Evolutionary conservation across 2,329 filamentous ascomycete species (phyloP).

Genomic region (Aspergillus brasiliensis): DNA sequence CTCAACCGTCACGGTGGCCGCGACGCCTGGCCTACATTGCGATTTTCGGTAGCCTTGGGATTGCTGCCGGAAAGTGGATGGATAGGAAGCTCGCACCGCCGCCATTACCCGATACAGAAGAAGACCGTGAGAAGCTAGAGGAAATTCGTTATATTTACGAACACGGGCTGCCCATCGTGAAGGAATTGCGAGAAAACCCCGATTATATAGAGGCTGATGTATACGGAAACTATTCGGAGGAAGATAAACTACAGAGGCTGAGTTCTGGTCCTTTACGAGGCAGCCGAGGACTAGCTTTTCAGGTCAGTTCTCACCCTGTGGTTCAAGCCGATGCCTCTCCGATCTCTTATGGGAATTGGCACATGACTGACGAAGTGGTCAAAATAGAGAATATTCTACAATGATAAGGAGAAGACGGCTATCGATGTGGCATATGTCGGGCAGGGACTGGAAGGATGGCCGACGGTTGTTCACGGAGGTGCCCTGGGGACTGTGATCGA

Average conservation of each 20-base stretch:
- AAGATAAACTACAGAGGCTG: slow-evolving; percentile 37
- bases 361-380: slow-evolving; percentile 19
- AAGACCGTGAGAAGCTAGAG: slow-evolving; percentile 34
- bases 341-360: neutral
- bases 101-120: slow-evolving; percentile 35
- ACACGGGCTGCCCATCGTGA: slow-evolving; percentile 38
- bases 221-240: slow-evolving; percentile 39
- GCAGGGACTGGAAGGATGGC: slow-evolving; percentile 67
- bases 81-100: slow-evolving; percentile 28
- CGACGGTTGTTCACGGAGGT: slow-evolving; percentile 71
- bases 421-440: slow-evolving; percentile 70
- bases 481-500: slow-evolving; percentile 68
- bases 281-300: slow-evolving; percentile 42
- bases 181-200: slow-evolving; percentile 40
- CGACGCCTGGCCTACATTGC: slow-evolving; percentile 38
- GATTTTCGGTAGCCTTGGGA: slow-evolving; percentile 38
- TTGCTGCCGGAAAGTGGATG: slow-evolving; percentile 27
- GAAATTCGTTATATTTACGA: slow-evolving; percentile 37
- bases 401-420: slow-evolving; percentile 59
- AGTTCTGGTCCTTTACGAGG: slow-evolving; percentile 45
- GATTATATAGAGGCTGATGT: slow-evolving; percentile 44
- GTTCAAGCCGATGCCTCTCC: neutral
- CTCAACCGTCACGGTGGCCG: slow-evolving; percentile 33
- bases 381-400: slow-evolving; percentile 66
- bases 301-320: slow-evolving; percentile 33